Evolutionary conservation across 345 rosid genomes (phyloP), one percentile per base, ranked within the genome.

Genomic region (Eucalyptus cloeziana): DNA sequence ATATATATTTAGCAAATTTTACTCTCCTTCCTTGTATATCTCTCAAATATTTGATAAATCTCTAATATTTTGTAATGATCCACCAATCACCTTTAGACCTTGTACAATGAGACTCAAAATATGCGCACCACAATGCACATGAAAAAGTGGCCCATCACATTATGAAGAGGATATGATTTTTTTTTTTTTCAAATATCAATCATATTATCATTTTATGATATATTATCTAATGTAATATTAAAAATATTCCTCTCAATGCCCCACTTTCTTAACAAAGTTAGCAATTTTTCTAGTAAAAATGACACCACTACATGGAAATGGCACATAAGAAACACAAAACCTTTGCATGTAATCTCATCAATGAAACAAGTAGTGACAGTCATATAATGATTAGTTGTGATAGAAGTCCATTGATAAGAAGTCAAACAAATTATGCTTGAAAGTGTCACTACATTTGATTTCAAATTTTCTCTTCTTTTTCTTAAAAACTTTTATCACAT

Each of bases 321-420:
- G 37, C 71, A 30, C 33, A 62, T 13, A 30, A 62, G 17, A 62
- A 62, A 30, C 17, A 30, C 17, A 30, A 60, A 12, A 62, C 30
- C 27, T 62, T 60, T 62, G 33, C 33, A 62, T 30, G 31, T 27
- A 62, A 62, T 62, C 69, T 27, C 16, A 27, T 62, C 31, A 27
- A 62, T 6, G 8, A 25, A 27, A 27, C 2, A 27, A 0, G 31
- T 3, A 62, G 4, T 4, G 33, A 30, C 5, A 13, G 8, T 62
- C 71, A 30, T 62, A 7, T 62, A 62, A 62, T 30, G 71, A 64
- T 64, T 31, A 13, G 19, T 64, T 64, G 10, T 30, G 71, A 64
- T 13, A 7, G 10, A 64, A 64, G 17, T 13, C 1, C 9, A 64
- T n/a, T 0, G 19, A 30, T 64, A 0, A 64, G 0, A n/a, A 64